A percentile compares a stretch with the other conserved stretches of the same genome.
These are phyloP conservation scores for Sporothrix sp. DNA, from an alignment of 2,329 filamentous ascomycete genomes.

Conservation along the genomic window DNA sequence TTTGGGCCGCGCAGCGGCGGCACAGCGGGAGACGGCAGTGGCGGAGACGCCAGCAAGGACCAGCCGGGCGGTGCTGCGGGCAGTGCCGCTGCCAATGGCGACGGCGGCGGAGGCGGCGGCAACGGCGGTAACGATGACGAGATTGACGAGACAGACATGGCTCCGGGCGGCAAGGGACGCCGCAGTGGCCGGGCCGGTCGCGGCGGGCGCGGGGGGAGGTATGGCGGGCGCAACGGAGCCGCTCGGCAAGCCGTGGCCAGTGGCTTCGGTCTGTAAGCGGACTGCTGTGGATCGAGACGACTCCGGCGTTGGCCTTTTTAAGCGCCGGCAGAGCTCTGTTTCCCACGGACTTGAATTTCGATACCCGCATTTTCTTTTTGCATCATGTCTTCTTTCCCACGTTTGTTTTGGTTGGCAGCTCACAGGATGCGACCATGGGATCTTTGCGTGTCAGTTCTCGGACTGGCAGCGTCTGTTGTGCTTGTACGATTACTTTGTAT, in stretches of 20 bases:
- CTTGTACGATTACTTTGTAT: background rate
- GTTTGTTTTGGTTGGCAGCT: background rate
- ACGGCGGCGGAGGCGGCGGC: background rate
- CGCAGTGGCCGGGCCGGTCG: constrained; percentile 4
- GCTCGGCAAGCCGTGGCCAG: constrained; percentile 10
- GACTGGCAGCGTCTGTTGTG: no score
- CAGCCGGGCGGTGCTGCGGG: background rate
- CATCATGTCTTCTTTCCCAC: background rate
- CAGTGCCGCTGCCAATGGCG: background rate
- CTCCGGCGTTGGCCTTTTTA: no score
- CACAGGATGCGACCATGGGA: background rate
- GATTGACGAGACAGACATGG: constrained; percentile 19
- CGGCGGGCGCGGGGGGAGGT: constrained; percentile 11
- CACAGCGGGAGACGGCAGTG: constrained; percentile 22
- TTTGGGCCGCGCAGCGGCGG: constrained; percentile 25
- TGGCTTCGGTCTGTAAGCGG: constrained; percentile 17
- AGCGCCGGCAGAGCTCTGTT: background rate
- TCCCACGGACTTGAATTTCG: background rate
- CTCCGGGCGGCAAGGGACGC: background rate
- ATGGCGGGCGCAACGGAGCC: constrained; percentile 9
- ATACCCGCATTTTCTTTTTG: constrained; percentile 3
- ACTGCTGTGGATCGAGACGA: no score
- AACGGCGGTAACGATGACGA: constrained; percentile 13
- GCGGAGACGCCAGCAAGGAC: background rate
- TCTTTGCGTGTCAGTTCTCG: no score